These are phyloP conservation scores for Neonectria neomacrospora DNA, from an alignment of 2,329 filamentous ascomycete genomes.

Conservation along the genomic window DNA sequence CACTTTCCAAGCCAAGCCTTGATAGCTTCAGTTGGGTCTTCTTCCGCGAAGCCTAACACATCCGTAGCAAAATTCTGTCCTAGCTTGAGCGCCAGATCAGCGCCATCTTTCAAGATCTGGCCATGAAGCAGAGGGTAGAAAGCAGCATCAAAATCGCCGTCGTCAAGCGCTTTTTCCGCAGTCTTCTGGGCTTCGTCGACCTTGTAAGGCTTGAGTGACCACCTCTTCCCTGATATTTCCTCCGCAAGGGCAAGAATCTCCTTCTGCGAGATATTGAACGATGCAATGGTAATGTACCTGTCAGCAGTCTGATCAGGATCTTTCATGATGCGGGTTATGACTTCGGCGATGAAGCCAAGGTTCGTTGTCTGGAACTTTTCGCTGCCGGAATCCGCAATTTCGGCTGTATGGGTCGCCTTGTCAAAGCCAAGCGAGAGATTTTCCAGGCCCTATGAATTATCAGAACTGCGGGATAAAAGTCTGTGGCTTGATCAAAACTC, in stretches of 20 bases:
- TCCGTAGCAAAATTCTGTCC: slow-evolving; percentile 7
- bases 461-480: too few relatives aligned
- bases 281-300: slow-evolving; percentile 12
- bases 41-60: slow-evolving; percentile 5
- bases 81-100: slow-evolving; percentile 8
- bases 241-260: slow-evolving; percentile 6
- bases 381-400: slow-evolving; percentile 11
- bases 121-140: slow-evolving; percentile 15
- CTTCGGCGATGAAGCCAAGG: slow-evolving; percentile 5
- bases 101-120: slow-evolving; percentile 6
- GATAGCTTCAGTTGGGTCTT: slow-evolving; percentile 3
- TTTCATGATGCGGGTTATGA: background rate
- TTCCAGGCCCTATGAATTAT: background rate
- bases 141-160: slow-evolving; percentile 7
- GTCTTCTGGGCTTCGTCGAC: slow-evolving; percentile 5
- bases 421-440: slow-evolving; percentile 12
- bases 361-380: slow-evolving; percentile 19
- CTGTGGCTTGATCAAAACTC: too few relatives aligned
- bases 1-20: slow-evolving; percentile 3
- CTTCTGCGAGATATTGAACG: slow-evolving; percentile 18
- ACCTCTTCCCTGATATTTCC: background rate
- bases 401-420: background rate
- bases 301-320: background rate
- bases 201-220: slow-evolving; percentile 11
- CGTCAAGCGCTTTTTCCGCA: slow-evolving; percentile 7